A percentile compares a stretch with the other conserved stretches of the same genome.
phyloP scores from a whole-genome alignment of 768 basidiomycete genomes.

The Pleurotus giganteus region DNA sequence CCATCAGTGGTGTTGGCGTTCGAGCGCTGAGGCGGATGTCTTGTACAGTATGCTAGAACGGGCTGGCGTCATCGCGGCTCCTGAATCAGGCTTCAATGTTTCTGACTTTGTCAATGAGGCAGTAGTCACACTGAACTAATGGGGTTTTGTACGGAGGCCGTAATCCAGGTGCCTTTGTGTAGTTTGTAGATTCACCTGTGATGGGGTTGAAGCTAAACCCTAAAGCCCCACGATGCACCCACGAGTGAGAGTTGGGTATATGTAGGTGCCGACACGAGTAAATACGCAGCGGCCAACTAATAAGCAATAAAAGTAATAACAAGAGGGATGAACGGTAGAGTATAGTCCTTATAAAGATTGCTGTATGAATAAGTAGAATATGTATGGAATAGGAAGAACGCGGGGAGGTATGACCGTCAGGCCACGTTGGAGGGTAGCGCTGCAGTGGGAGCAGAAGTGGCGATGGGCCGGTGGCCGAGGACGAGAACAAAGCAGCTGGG shows the following conservation, averaged over 20 bases:
- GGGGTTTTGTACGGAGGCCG: not conserved
- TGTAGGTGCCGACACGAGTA: too few relatives aligned
- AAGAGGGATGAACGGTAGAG: not conserved
- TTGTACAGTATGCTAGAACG: conserved; percentile 61
- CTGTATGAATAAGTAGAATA: not conserved
- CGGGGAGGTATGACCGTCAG: not conserved
- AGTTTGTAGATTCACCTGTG: too few relatives aligned
- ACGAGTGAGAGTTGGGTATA: too few relatives aligned
- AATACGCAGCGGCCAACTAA: too few relatives aligned
- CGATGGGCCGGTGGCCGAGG: not conserved
- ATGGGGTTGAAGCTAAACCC: too few relatives aligned
- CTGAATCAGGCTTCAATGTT: conserved; percentile 54
- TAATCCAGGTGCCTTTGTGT: not conserved
- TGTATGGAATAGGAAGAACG: not conserved
- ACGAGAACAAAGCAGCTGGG: not conserved
- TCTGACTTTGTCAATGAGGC: conserved; percentile 53
- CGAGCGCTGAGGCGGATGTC: not conserved
- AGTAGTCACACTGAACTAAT: conserved; percentile 51
- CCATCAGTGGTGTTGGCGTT: not conserved
- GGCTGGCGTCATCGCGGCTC: conserved; percentile 68
- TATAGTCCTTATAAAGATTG: not conserved
- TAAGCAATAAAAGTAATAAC: not conserved
- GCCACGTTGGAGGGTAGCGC: not conserved
- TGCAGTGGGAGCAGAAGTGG: not conserved
- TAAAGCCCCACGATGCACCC: too few relatives aligned